Conservation (phyloP, 78 protist species). For the Bodo saltans region DNA sequence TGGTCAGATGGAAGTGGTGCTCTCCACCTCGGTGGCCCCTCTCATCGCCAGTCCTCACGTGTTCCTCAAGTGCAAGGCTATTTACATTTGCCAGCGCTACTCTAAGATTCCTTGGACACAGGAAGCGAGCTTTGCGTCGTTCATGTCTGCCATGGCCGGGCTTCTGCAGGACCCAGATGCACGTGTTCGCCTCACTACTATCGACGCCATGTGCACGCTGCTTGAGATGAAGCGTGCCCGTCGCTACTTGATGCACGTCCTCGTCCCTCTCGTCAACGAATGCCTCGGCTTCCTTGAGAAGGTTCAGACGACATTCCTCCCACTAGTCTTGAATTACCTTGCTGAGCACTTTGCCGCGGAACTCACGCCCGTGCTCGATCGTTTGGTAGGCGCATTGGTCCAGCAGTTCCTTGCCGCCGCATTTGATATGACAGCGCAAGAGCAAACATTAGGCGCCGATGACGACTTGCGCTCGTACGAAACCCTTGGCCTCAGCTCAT, state of each 20-base stretch:
- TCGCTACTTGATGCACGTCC: background rate
- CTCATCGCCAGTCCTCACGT: background rate
- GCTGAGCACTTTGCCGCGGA: background rate
- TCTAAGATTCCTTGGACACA: background rate
- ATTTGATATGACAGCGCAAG: background rate
- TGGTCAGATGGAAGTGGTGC: background rate
- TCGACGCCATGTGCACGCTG: background rate
- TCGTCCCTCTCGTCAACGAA: background rate
- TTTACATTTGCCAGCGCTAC: background rate
- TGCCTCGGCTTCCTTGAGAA: background rate
- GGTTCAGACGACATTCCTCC: background rate
- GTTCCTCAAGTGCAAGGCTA: background rate
- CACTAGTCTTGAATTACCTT: background rate
- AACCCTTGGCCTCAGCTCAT: background rate
- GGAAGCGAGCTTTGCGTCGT: background rate
- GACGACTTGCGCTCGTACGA: no score
- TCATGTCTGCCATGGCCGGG: background rate
- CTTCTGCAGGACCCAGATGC: background rate
- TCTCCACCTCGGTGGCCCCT: background rate
- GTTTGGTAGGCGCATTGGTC: background rate
- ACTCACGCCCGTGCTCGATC: background rate
- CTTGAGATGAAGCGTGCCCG: background rate
- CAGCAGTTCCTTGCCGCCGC: background rate
- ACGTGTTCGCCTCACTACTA: background rate
- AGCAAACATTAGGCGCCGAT: no score